These are phyloP conservation scores for Potentilla sterilis DNA, from an alignment of 306 rosid species.

Conservation along the genomic window DNA sequence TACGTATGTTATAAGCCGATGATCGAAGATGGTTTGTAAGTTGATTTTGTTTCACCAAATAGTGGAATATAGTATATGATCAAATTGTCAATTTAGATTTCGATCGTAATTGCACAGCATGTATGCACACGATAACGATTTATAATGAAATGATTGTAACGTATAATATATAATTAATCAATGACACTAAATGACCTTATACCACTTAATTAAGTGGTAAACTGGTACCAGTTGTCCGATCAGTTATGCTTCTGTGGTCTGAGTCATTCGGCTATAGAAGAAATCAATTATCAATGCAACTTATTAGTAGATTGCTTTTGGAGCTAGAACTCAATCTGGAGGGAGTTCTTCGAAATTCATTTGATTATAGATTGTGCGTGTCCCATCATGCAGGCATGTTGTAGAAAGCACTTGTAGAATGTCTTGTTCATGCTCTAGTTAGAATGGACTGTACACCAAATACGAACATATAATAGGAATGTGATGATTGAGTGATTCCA, in stretches of 20 bases:
- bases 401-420: background rate
- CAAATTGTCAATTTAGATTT: background rate
- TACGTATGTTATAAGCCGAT: background rate
- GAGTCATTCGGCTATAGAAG: background rate
- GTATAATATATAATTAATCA: background rate
- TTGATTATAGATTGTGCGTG: background rate
- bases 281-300: background rate
- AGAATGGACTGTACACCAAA: background rate
- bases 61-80: background rate
- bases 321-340: background rate
- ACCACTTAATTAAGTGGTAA: background rate
- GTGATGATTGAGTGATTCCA: background rate
- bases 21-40: background rate
- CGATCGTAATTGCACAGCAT: no score
- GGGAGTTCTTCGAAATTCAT: background rate
- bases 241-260: background rate
- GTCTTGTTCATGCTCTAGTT: background rate
- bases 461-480: background rate
- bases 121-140: background rate
- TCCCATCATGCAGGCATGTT: constrained; percentile 10
- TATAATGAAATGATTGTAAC: background rate
- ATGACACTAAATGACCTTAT: background rate
- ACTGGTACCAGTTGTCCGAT: background rate
- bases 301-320: background rate
- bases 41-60: background rate